phyloP scores from a whole-genome alignment of 495 filamentous ascomycete species.

The Choiromyces venosus region DNA sequence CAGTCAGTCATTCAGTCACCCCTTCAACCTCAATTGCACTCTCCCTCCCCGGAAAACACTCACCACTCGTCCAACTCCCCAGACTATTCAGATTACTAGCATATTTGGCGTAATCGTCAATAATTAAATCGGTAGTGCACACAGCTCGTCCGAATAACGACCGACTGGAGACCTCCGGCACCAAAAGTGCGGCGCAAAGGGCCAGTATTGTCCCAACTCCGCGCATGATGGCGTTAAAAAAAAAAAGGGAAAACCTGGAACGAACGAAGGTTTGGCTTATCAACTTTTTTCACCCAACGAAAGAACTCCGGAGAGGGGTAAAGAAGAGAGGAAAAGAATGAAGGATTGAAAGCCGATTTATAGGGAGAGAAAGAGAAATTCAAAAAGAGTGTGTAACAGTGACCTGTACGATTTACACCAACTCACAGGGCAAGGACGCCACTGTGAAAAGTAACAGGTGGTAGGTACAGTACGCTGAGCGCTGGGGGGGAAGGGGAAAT shows the following conservation, averaged over 20 bases:
- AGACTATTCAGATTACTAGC: conserved; percentile 50
- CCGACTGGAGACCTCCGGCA: conserved; percentile 23
- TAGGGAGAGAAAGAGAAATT: not conserved
- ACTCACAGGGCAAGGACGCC: not conserved
- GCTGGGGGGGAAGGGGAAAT: not conserved
- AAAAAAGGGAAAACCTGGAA: not conserved
- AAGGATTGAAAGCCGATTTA: not conserved
- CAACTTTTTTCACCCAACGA: not conserved
- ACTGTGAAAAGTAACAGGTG: not conserved
- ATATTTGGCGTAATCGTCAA: conserved; percentile 57
- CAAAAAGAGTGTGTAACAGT: not conserved
- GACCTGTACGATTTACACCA: not conserved
- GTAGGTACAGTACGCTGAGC: not conserved
- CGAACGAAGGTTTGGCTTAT: not conserved
- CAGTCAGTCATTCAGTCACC: conserved; percentile 36
- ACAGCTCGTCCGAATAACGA: conserved; percentile 16
- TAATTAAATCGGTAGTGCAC: conserved; percentile 51
- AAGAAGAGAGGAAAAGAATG: not conserved
- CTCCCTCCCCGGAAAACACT: conserved; percentile 40
- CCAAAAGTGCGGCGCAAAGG: conserved; percentile 22
- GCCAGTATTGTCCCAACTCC: conserved; percentile 26
- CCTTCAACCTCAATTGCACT: not conserved
- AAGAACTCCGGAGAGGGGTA: not conserved
- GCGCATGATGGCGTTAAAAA: conserved; percentile 24
- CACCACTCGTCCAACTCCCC: conserved; percentile 50